Conservation (phyloP, 805 yeast genomes). For the Candida stauntonica region DNA sequence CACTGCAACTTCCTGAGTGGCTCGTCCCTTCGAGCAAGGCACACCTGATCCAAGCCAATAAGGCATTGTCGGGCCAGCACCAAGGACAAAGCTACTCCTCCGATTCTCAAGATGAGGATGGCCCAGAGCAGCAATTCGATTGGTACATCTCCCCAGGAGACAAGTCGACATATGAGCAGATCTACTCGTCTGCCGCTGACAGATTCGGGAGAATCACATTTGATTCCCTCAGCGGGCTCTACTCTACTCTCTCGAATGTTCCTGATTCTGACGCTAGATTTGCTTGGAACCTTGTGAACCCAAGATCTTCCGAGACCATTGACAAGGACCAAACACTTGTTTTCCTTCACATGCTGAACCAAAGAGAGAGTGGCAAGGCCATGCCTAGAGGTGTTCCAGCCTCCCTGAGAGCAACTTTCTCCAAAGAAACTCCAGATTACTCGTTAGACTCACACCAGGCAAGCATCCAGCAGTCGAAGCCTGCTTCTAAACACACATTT, state of each 20-base stretch:
- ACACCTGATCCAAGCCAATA: slow-evolving; percentile 80
- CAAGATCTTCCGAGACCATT: slow-evolving; percentile 78
- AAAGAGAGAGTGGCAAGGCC: slow-evolving; percentile 76
- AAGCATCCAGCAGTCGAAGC: slow-evolving; percentile 20
- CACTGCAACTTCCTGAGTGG: slow-evolving; percentile 82
- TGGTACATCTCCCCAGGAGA: slow-evolving; percentile 97
- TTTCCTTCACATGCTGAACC: slow-evolving; percentile 85
- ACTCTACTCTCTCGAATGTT: slow-evolving; percentile 61
- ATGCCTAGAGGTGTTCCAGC: slow-evolving; percentile 96
- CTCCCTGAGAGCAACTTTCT: slow-evolving; percentile 84
- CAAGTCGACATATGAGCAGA: slow-evolving; percentile 67
- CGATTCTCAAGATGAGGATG: slow-evolving; percentile 55
- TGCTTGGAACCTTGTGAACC: slow-evolving; percentile 95
- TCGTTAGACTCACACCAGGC: slow-evolving; percentile 55
- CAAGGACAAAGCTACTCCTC: slow-evolving; percentile 32
- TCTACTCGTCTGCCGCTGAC: slow-evolving; percentile 73
- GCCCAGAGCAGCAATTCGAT: slow-evolving; percentile 49
- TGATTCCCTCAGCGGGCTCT: slow-evolving; percentile 64
- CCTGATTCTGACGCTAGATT: slow-evolving; percentile 82
- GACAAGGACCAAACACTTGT: slow-evolving; percentile 92
- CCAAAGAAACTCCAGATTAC: slow-evolving; percentile 76
- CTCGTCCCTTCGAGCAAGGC: slow-evolving; percentile 85
- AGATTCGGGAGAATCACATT: slow-evolving; percentile 75
- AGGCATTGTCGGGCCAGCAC: slow-evolving; percentile 38
- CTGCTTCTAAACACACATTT: slow-evolving; percentile 36